Conservation (phyloP, 768 basidiomycete genomes). For the Russula emetica region DNA sequence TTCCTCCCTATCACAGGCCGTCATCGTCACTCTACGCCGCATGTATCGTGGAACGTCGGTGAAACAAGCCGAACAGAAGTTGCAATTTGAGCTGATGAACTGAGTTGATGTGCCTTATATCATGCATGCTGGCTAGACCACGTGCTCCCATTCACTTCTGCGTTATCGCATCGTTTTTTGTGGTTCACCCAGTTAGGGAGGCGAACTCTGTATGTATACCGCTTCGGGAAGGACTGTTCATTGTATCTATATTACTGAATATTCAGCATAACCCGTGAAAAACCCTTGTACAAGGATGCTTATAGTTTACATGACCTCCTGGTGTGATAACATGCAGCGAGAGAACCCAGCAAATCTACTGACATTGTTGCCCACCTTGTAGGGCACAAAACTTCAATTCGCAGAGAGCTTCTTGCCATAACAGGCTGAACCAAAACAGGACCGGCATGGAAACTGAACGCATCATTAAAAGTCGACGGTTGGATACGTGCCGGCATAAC, state of each 20-base stretch:
- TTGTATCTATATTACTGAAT: constrained; percentile 20
- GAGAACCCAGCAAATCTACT: background rate
- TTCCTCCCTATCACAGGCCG: constrained; percentile 8
- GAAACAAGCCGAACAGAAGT: constrained; percentile 22
- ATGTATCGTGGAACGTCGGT: constrained; percentile 19
- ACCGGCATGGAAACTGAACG: background rate
- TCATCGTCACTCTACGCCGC: constrained; percentile 19
- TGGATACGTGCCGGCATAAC: background rate
- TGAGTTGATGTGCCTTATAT: constrained; percentile 3
- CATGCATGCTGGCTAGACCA: constrained; percentile 6
- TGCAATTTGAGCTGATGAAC: constrained; percentile 22
- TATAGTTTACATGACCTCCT: background rate
- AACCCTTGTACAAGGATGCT: background rate
- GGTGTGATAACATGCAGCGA: background rate
- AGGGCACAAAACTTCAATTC: background rate
- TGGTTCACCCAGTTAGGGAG: background rate
- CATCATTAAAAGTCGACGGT: background rate
- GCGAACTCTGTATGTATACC: background rate
- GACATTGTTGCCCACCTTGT: background rate
- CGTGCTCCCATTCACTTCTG: constrained; percentile 1
- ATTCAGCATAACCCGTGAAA: constrained; percentile 1
- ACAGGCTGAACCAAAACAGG: background rate
- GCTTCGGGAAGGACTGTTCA: constrained; percentile 3
- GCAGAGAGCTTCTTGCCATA: background rate
- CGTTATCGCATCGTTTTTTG: background rate